phyloP scores from a whole-genome alignment of 768 basidiomycete genomes.

The Rhizopogon rudus region DNA sequence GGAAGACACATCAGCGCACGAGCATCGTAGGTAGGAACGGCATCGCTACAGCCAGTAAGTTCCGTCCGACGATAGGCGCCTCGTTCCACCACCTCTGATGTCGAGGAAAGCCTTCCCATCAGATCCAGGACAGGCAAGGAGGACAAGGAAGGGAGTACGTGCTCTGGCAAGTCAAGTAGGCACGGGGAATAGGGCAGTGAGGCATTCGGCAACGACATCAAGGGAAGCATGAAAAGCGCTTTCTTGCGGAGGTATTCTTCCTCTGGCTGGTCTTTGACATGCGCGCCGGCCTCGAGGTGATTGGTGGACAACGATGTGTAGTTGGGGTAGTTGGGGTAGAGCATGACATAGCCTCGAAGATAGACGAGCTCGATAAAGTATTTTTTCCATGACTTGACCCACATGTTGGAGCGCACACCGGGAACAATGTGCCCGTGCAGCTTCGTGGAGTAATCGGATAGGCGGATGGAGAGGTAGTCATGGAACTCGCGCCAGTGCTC shows the following conservation, averaged over 20 bases:
- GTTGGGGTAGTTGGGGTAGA: slow-evolving; percentile 77
- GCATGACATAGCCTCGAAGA: slow-evolving; percentile 80
- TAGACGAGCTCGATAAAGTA: slow-evolving; percentile 86
- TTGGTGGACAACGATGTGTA: slow-evolving; percentile 84
- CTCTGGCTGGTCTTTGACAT: slow-evolving; percentile 56
- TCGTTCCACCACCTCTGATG: slow-evolving; percentile 29
- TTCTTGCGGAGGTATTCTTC: slow-evolving; percentile 49
- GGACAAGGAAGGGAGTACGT: slow-evolving; percentile 45
- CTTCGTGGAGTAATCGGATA: slow-evolving; percentile 39
- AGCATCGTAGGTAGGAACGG: slow-evolving; percentile 17
- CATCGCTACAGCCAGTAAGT: slow-evolving; percentile 18
- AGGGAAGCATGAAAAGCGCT: slow-evolving; percentile 60
- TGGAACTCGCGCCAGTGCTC: slow-evolving; percentile 88
- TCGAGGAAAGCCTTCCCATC: slow-evolving; percentile 40
- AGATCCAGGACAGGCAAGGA: slow-evolving; percentile 68
- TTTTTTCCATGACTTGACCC: slow-evolving; percentile 84
- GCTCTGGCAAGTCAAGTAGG: slow-evolving; percentile 58
- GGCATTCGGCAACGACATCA: slow-evolving; percentile 43
- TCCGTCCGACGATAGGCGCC: slow-evolving; percentile 30
- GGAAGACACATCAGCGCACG: slow-evolving; percentile 19
- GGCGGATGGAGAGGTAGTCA: slow-evolving; percentile 63
- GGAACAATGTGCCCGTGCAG: slow-evolving; percentile 55
- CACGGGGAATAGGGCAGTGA: slow-evolving; percentile 11
- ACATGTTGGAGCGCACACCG: slow-evolving; percentile 71
- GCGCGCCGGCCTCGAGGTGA: slow-evolving; percentile 80